Percentiles rank a stretch among this genome's conserved stretches.
Evolutionary conservation across 139 green algal genomes (phyloP).

Genomic region (Picochlorum sp.): DNA sequence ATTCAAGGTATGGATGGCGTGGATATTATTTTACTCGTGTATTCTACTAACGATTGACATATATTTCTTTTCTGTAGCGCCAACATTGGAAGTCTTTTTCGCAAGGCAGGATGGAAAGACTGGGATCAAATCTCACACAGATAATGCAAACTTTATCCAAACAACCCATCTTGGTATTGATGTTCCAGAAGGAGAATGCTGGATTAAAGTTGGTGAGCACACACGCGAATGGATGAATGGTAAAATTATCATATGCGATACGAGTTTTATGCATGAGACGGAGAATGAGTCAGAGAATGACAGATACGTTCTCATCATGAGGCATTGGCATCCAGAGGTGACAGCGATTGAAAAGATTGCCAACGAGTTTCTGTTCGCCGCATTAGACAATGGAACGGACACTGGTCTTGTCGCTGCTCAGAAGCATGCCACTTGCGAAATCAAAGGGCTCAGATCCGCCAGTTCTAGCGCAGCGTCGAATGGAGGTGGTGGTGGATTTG

Average conservation of each 20-base stretch:
- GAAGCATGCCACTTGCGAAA: not conserved
- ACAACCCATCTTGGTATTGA: slow-evolving; percentile 37
- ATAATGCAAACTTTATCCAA: slow-evolving; percentile 37
- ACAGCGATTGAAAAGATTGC: slow-evolving; percentile 25
- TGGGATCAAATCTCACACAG: slow-evolving; percentile 33
- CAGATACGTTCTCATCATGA: slow-evolving; percentile 43
- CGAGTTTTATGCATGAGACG: slow-evolving; percentile 40
- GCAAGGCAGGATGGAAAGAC: slow-evolving; percentile 30
- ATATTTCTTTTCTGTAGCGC: slow-evolving; percentile 6
- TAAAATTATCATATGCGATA: slow-evolving; percentile 26
- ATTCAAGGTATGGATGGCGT: slow-evolving; percentile 1
- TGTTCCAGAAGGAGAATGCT: slow-evolving; percentile 25
- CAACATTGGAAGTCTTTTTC: slow-evolving; percentile 43
- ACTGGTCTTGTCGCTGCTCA: slow-evolving; percentile 11
- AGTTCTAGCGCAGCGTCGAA: not conserved
- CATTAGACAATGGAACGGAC: slow-evolving; percentile 10
- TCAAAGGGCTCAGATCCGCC: not conserved
- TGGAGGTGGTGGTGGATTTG: slow-evolving; percentile 6
- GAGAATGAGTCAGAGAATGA: slow-evolving; percentile 27
- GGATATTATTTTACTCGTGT: not conserved
- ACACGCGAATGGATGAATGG: slow-evolving; percentile 29
- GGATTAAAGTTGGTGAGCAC: slow-evolving; percentile 28
- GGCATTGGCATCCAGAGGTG: slow-evolving; percentile 43
- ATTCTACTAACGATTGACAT: not conserved
- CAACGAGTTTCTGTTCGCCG: slow-evolving; percentile 38